Evolutionary conservation across 441 rosid genomes (phyloP).

Genomic region (Pelargonium myrrhifolium): DNA sequence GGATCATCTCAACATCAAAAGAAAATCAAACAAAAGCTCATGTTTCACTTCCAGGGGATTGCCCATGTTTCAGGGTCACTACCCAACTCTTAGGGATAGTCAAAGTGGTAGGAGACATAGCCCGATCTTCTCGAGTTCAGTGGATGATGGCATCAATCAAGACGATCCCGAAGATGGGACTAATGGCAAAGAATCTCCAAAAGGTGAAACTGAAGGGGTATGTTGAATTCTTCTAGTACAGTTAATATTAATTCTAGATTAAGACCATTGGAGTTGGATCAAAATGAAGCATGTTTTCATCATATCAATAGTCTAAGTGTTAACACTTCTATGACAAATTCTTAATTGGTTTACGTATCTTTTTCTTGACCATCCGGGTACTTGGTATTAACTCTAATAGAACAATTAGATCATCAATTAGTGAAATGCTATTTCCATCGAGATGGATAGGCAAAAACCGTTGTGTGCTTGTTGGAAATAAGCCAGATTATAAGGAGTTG

Average conservation of each 20-base stretch:
- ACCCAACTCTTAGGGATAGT: conserved; percentile 18
- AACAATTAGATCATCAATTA: no score
- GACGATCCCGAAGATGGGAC: conserved; percentile 37
- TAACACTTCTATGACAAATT: not conserved
- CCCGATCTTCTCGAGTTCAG: conserved; percentile 37
- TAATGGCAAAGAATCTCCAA: conserved; percentile 29
- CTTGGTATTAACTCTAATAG: not conserved
- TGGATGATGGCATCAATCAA: conserved; percentile 41
- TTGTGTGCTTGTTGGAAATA: not conserved
- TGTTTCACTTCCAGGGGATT: conserved; percentile 30
- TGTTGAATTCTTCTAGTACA: not conserved
- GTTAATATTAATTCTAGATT: not conserved
- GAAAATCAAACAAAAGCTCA: conserved; percentile 32
- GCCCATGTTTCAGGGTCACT: conserved; percentile 25
- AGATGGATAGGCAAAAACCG: not conserved
- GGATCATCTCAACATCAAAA: conserved; percentile 25
- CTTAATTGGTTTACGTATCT: no score
- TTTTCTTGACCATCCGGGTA: not conserved
- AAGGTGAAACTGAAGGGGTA: conserved; percentile 38
- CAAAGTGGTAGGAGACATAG: conserved; percentile 26
- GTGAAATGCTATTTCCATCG: no score
- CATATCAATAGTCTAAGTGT: not conserved
- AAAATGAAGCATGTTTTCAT: not conserved
- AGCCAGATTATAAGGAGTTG: not conserved
- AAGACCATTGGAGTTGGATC: not conserved